Percentiles rank a stretch among this genome's conserved stretches.
Evolutionary conservation across 176 grass and related monocot species (phyloP).

Genomic region (Oryza meridionalis): DNA sequence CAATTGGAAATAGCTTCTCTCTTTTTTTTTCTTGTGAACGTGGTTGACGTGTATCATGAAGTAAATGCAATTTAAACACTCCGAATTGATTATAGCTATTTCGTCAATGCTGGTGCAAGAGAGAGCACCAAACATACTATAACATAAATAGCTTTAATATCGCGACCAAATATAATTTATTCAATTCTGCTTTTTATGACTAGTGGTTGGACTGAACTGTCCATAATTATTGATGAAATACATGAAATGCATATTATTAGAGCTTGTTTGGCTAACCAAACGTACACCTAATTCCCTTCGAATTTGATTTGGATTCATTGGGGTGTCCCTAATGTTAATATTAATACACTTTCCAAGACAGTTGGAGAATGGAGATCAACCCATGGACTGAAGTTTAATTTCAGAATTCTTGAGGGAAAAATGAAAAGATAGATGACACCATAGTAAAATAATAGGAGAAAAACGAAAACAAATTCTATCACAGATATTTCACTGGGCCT

Average conservation of each 20-base stretch:
- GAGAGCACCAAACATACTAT: neutral
- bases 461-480: neutral
- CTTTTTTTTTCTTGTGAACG: too few species aligned
- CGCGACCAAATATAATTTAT: neutral
- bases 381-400: neutral
- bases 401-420: too few species aligned
- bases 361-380: too few species aligned
- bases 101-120: neutral
- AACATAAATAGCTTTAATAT: neutral
- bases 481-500: neutral
- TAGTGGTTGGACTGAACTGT: neutral
- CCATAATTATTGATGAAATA: neutral
- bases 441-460: too few species aligned
- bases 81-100: neutral
- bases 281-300: neutral
- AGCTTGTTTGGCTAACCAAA: too few species aligned
- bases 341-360: too few species aligned
- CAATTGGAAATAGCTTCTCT: too few species aligned
- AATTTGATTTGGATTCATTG: neutral
- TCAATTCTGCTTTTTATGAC: neutral
- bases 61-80: neutral
- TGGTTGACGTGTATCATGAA: too few species aligned
- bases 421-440: neutral
- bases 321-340: too few species aligned
- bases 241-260: neutral